These are phyloP conservation scores for Phyllosticta capitalensis DNA, from an alignment of 2,329 filamentous ascomycete species.

Conservation along the genomic window DNA sequence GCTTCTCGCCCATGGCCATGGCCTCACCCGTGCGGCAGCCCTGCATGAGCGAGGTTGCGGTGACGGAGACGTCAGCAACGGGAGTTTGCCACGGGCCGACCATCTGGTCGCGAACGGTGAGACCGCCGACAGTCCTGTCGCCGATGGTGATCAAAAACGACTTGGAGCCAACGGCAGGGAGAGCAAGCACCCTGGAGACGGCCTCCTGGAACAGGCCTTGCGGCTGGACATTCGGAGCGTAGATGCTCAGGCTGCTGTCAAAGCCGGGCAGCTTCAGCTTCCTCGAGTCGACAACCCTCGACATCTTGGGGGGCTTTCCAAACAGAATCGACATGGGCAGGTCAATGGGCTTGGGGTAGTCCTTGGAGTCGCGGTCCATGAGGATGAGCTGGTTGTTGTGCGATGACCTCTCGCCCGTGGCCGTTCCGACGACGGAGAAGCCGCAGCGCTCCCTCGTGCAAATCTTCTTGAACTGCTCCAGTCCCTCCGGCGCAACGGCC, in stretches of 20 bases:
- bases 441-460: conserved; percentile 76
- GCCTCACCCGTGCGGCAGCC: conserved; percentile 77
- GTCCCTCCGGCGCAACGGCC: conserved; percentile 68
- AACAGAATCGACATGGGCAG: conserved; percentile 83
- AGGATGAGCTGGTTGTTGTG: conserved; percentile 67
- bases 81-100: conserved; percentile 94
- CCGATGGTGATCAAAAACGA: conserved; percentile 95
- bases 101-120: conserved; percentile 87
- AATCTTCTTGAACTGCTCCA: conserved; percentile 64
- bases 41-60: conserved; percentile 65
- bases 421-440: conserved; percentile 82
- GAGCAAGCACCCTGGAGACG: conserved; percentile 67
- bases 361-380: conserved; percentile 66
- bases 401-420: conserved; percentile 49
- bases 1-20: conserved; percentile 96
- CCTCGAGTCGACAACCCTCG: conserved; percentile 61
- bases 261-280: conserved; percentile 61
- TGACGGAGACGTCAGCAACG: conserved; percentile 89
- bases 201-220: conserved; percentile 56
- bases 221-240: conserved; percentile 49
- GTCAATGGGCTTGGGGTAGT: conserved; percentile 72
- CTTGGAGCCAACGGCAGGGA: conserved; percentile 92
- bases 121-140: conserved; percentile 81
- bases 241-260: conserved; percentile 61
- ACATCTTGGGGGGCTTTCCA: conserved; percentile 76